Evolutionary conservation across 805 yeast genomes (phyloP).

Genomic region (Ascoidea rubescens): DNA sequence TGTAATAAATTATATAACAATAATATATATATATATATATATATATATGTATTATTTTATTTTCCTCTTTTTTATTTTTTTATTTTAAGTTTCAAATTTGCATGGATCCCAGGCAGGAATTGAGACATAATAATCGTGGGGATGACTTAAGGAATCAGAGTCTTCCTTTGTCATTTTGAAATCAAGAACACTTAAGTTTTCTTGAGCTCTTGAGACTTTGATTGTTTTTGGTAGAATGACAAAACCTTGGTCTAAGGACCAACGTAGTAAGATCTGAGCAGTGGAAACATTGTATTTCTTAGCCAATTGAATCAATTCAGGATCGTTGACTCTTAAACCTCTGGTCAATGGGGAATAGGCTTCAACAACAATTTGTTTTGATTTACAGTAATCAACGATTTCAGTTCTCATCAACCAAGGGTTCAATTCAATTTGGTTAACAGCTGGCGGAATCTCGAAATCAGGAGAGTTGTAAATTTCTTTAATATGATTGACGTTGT

Average conservation of each 20-base stretch:
- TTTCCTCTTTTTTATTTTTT: no score
- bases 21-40: no score
- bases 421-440: slow-evolving; percentile 40
- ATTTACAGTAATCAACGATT: slow-evolving; percentile 28
- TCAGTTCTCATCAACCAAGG: slow-evolving; percentile 32
- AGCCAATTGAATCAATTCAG: slow-evolving; percentile 27
- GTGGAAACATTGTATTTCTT: slow-evolving; percentile 25
- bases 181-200: slow-evolving; percentile 28
- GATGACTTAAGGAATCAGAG: slow-evolving; percentile 18
- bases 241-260: slow-evolving; percentile 46
- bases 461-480: slow-evolving; percentile 46
- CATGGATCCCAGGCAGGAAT: slow-evolving; percentile 22
- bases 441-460: slow-evolving; percentile 34
- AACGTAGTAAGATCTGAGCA: slow-evolving; percentile 40
- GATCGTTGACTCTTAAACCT: slow-evolving; percentile 31
- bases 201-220: slow-evolving; percentile 19
- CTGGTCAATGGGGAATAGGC: slow-evolving; percentile 58
- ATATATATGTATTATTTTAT: no score
- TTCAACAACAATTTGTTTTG: slow-evolving; percentile 34
- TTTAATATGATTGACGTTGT: slow-evolving; percentile 41
- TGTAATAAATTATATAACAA: no score
- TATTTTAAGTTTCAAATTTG: no score
- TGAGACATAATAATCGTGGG: slow-evolving; percentile 22
- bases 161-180: slow-evolving; percentile 24
- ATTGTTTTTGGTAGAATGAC: slow-evolving; percentile 40